These are phyloP conservation scores for Pulveroboletus sp. DNA, from an alignment of 768 basidiomycete genomes.

Conservation along the genomic window DNA sequence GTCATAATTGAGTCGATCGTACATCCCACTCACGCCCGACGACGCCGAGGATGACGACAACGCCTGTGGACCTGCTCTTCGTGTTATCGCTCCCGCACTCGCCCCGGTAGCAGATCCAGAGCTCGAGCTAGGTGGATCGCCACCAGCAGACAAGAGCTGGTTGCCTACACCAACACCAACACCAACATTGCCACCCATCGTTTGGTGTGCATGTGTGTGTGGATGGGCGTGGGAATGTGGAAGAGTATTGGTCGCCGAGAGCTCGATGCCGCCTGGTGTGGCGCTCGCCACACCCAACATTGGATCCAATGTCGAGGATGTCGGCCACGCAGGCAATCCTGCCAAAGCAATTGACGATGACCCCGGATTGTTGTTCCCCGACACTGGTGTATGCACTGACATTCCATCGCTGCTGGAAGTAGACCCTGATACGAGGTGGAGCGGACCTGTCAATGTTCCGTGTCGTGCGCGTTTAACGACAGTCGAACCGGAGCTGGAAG, in stretches of 20 bases:
- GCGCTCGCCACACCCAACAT: constrained; percentile 31
- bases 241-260: constrained; percentile 13
- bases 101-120: constrained; percentile 1
- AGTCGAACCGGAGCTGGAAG: background rate
- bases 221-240: constrained; percentile 9
- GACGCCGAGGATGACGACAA: constrained; percentile 12
- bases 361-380: constrained; percentile 6
- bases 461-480: constrained; percentile 28
- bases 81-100: background rate
- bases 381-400: constrained; percentile 18
- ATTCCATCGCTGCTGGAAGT: constrained; percentile 17
- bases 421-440: constrained; percentile 18
- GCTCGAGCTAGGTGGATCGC: constrained; percentile 13
- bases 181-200: constrained; percentile 6
- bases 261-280: constrained; percentile 31
- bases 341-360: constrained; percentile 22
- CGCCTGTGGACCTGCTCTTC: constrained; percentile 14
- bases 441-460: constrained; percentile 21
- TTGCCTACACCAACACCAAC: constrained; percentile 6
- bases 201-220: constrained; percentile 10
- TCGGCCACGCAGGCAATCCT: constrained; percentile 32
- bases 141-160: constrained; percentile 18
- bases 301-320: constrained; percentile 25
- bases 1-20: constrained; percentile 21
- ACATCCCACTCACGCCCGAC: constrained; percentile 15